Evolutionary conservation across 2,329 filamentous ascomycete genomes (phyloP), one percentile per base, ranked within the genome.

Genomic region (Sporothrix globosa): DNA sequence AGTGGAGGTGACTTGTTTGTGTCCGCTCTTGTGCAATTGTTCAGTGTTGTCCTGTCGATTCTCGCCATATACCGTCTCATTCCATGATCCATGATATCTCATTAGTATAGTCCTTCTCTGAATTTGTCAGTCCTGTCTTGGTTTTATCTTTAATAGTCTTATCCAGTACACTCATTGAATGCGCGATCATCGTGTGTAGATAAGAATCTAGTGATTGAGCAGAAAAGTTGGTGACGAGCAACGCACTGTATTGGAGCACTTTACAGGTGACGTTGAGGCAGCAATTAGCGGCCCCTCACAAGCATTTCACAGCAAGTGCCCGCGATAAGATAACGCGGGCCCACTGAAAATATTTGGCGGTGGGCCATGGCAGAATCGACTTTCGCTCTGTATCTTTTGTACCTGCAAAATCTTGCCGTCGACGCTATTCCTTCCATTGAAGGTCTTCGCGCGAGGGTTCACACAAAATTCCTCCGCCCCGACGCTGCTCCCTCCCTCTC

Each of bases 281-380:
- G 3, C 19, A 39, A 4, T 39, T 39, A 39, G 30, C 54, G 54
- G 54, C 27, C 10, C 19, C 30, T 13, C 6, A 3, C 30, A 7
- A 17, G 5, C 14, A 34, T 11, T 24, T 60, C 7, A 46, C 39
- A 61, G 39, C n/a, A 11, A 1, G 7, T 10, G 11, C 4, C 17
- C 14, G 27, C 58, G 72, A 73, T 73, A 72, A 70, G 66, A 69
- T 56, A 61, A 60, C 19, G 17, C 4, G 2, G 58, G 24, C 19
- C 19, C 34, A 53, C 7, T 50, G 34, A 70, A 70, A 72, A 73
- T 67, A 44, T 60, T 56, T 69, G 61, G 72, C 72, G 72, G 72
- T 73, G 48, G 11, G 19, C 14, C 1, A 13, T 61, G 70, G 67
- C 70, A 72, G 63, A 69, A 72, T 41, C 60, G 46, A 61, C 58